Evolutionary conservation across 2,329 filamentous ascomycete genomes (phyloP).

Genomic region (Fusarium mexicanum): DNA sequence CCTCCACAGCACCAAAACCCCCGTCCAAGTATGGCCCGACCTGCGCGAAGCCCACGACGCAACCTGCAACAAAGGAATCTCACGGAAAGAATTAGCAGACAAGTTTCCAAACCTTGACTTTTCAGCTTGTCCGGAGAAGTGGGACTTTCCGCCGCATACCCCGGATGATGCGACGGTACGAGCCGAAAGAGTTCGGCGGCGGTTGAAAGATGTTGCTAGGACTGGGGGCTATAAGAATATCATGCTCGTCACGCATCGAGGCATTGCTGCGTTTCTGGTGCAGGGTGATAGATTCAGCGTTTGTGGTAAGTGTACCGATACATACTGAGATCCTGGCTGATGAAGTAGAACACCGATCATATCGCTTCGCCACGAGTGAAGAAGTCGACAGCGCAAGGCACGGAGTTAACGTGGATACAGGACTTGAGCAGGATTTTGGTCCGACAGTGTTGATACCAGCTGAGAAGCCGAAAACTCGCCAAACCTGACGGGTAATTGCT

Average conservation of each 20-base stretch:
- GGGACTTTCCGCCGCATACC: constrained; percentile 34
- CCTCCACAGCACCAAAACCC: neutral
- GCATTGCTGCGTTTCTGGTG: constrained; percentile 35
- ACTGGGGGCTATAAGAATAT: constrained; percentile 29
- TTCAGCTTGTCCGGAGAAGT: constrained; percentile 24
- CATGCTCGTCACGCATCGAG: constrained; percentile 31
- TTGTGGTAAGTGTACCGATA: constrained; percentile 15
- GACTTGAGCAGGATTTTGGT: constrained; percentile 29
- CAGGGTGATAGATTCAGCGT: constrained; percentile 30
- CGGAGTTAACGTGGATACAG: constrained; percentile 28
- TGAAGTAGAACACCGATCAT: constrained; percentile 26
- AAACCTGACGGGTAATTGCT: neutral
- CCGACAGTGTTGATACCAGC: constrained; percentile 22
- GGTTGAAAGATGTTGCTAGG: constrained; percentile 7
- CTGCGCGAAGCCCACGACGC: constrained; percentile 39
- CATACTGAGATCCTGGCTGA: neutral
- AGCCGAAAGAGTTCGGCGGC: constrained; percentile 31
- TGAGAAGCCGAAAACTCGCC: neutral
- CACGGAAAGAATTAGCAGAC: constrained; percentile 10
- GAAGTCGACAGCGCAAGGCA: neutral
- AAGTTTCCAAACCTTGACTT: constrained; percentile 37
- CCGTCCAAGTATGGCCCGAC: constrained; percentile 38
- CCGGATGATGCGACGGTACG: constrained; percentile 20
- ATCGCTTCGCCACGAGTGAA: constrained; percentile 16
- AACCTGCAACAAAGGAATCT: constrained; percentile 37